Conservation (phyloP, 441 rosid genomes). For the Pelargonium cotyledonis region DNA sequence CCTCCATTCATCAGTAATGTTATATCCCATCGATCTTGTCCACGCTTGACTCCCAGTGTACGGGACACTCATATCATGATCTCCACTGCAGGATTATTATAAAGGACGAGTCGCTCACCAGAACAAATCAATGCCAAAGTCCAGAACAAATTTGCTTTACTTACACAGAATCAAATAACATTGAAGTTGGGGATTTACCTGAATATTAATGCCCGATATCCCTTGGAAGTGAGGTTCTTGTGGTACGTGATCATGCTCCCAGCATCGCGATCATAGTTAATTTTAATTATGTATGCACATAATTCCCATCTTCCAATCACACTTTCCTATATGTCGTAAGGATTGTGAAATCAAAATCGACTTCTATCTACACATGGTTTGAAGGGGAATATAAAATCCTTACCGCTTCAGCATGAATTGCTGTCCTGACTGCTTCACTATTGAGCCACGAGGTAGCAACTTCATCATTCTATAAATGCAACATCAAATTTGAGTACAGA, state of each 20-base stretch:
- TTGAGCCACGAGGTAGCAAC: slow-evolving; percentile 71
- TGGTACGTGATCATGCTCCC: slow-evolving; percentile 81
- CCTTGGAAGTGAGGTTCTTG: slow-evolving; percentile 61
- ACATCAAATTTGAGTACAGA: no score
- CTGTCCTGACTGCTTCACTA: slow-evolving; percentile 58
- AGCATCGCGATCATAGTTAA: slow-evolving; percentile 31
- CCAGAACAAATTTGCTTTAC: no score
- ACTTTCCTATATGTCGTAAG: slow-evolving; percentile 28
- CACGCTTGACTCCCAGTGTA: slow-evolving; percentile 85
- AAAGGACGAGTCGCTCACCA: no score
- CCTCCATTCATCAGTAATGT: slow-evolving; percentile 71
- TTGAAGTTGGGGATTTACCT: slow-evolving; percentile 36
- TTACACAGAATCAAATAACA: no score
- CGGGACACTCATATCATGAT: slow-evolving; percentile 88
- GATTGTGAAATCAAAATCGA: not conserved
- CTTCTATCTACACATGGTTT: not conserved
- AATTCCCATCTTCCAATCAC: slow-evolving; percentile 47
- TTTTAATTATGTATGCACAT: slow-evolving; percentile 39
- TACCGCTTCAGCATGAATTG: slow-evolving; percentile 62
- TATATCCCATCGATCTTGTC: slow-evolving; percentile 75
- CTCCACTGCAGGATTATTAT: no score
- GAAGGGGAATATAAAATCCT: slow-evolving; percentile 13
- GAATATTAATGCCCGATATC: slow-evolving; percentile 68
- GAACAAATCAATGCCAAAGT: no score
- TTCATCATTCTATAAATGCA: slow-evolving; percentile 50